These are phyloP conservation scores for Kwoniella heveanensis DNA, from an alignment of 768 basidiomycete genomes.

Conservation along the genomic window DNA sequence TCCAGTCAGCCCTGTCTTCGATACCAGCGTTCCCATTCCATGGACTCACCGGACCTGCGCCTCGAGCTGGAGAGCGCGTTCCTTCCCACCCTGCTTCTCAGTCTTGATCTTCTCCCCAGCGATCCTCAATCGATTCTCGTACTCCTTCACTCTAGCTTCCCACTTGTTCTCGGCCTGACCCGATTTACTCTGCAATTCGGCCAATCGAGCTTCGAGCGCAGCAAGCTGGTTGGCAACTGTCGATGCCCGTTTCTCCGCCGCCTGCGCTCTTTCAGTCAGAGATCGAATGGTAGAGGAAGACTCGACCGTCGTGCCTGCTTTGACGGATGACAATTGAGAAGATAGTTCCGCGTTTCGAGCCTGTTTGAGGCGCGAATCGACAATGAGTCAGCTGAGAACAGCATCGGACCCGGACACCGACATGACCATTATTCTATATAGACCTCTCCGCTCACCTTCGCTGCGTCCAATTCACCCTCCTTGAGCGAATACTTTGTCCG, in stretches of 20 bases:
- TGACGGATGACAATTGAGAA: slow-evolving; percentile 67
- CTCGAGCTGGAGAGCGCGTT: slow-evolving; percentile 59
- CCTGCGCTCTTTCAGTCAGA: slow-evolving; percentile 71
- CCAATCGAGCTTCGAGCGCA: slow-evolving; percentile 80
- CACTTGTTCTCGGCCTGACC: slow-evolving; percentile 78
- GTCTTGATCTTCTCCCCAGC: slow-evolving; percentile 91
- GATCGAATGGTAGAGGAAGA: slow-evolving; percentile 70
- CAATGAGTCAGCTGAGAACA: background rate
- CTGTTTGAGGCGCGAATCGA: slow-evolving; percentile 56
- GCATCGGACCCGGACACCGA: background rate
- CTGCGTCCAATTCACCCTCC: slow-evolving; percentile 84
- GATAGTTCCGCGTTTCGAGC: slow-evolving; percentile 72
- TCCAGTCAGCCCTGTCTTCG: background rate
- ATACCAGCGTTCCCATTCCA: too few relatives aligned
- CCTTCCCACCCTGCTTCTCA: slow-evolving; percentile 91
- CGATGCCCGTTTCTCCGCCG: slow-evolving; percentile 84
- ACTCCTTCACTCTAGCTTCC: slow-evolving; percentile 93
- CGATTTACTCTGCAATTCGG: slow-evolving; percentile 71
- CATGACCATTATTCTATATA: too few relatives aligned
- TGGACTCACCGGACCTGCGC: slow-evolving; percentile 53
- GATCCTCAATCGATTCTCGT: slow-evolving; percentile 74
- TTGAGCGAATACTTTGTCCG: slow-evolving; percentile 76
- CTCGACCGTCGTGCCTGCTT: slow-evolving; percentile 61
- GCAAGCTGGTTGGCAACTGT: slow-evolving; percentile 81
- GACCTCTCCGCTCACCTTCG: slow-evolving; percentile 68